Evolutionary conservation across 305 asterid species (phyloP).

Genomic region (Euphrasia arctica): DNA sequence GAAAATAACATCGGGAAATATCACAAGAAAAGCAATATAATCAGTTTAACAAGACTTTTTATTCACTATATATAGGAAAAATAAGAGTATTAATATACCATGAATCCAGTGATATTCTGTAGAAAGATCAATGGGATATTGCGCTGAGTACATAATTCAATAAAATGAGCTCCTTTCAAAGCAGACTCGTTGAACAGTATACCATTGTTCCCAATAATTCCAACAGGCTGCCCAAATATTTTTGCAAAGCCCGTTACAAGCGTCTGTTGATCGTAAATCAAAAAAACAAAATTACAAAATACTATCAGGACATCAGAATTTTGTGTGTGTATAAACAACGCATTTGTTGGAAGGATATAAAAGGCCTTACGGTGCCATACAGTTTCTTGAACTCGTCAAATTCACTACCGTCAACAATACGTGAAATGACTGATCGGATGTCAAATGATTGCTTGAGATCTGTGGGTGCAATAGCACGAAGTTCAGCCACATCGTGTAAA

Average conservation of each 20-base stretch:
- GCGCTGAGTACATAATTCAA: constrained; percentile 87
- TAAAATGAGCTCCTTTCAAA: constrained; percentile 90
- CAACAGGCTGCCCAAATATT: constrained; percentile 86
- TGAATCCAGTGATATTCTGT: constrained; percentile 93
- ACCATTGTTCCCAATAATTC: constrained; percentile 92
- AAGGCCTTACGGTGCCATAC: constrained; percentile 90
- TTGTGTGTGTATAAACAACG: neutral
- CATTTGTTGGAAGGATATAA: constrained; percentile 22
- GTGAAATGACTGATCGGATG: constrained; percentile 75
- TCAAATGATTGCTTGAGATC: constrained; percentile 91
- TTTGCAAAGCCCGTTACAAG: constrained; percentile 93
- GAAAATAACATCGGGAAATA: neutral
- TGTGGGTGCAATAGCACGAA: constrained; percentile 87
- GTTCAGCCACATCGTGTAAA: constrained; percentile 69
- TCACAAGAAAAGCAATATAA: constrained; percentile 14
- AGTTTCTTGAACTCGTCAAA: constrained; percentile 98
- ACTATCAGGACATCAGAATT: constrained; percentile 3
- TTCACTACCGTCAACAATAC: constrained; percentile 87
- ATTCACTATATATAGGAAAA: constrained; percentile 11
- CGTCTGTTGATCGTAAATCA: constrained; percentile 47
- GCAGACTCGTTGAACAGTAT: constrained; percentile 91
- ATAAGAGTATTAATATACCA: constrained; percentile 44
- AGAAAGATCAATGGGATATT: constrained; percentile 89
- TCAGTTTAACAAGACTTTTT: constrained; percentile 5
- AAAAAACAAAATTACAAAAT: constrained; percentile 22